Base-by-base conservation (phyloP, 169 alveolate species). In the Plasmodium yoelii region DNA sequence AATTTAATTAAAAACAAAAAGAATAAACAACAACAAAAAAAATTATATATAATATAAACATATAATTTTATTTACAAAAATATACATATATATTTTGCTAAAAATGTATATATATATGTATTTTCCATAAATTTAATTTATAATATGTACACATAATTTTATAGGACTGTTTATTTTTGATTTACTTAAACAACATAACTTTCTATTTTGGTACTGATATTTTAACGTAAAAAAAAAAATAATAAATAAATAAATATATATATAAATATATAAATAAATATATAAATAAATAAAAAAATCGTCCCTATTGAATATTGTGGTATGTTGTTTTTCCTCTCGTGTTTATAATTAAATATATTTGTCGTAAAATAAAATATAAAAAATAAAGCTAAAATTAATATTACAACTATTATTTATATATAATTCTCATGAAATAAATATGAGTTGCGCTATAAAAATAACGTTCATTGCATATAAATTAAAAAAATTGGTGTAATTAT, bases 1-100 rank as follows among this genome's bases (percentile, higher is more conserved):
- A 73, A n/a, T 73, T 74, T 53, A 53, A 61, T 61, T 74, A 60
- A 74, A 74, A 74, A 74, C 70, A 46, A 34, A 51, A 26, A 42
- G 73, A 55, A 39, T 1, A 28, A 70, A 53, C 15, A 70, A 70
- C 82, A 70, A 70, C 18, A 69, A 69, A 69, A 69, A 59, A 60
- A 73, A 73, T 19, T 26, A 72, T 49, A 15, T n/a, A 74, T 13
- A 73, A 56, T 60, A 10, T 46, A 60, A 61, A 74, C 46, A 61
- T 12, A 19, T 18, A 28, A 61, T 61, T 61, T 70, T 10, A 72
- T 46, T 72, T 46, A 72, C 87, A 46, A 72, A 55, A 46, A 39
- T 56, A 56, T 72, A 72, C 44, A 53, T 60, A 56, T 55, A 56
- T 55, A 72, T 61, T 28, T 28, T 13, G 57, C 34, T n/a, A 19